phyloP scores from a whole-genome alignment of 2,329 filamentous ascomycete species.

The Capronia epimyces region DNA sequence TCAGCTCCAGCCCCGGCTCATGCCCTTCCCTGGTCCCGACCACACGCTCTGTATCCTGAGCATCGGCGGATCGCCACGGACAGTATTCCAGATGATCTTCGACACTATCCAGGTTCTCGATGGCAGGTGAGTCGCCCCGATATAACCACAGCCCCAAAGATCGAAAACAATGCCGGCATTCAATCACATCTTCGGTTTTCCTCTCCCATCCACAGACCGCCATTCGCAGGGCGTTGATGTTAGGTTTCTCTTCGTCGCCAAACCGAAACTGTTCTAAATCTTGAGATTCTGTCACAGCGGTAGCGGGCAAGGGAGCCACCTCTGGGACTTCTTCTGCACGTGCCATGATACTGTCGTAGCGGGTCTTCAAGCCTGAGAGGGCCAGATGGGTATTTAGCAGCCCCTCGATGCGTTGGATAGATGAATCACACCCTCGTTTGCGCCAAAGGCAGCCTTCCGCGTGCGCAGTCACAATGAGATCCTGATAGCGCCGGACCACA shows the following conservation, averaged over 20 bases:
- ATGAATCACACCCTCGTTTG: slow-evolving; percentile 75
- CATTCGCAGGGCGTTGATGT: slow-evolving; percentile 60
- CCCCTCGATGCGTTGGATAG: slow-evolving; percentile 58
- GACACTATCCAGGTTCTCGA: slow-evolving; percentile 62
- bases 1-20: slow-evolving; percentile 5
- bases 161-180: slow-evolving; percentile 80
- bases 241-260: slow-evolving; percentile 30
- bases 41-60: slow-evolving; percentile 27
- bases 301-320: slow-evolving; percentile 46
- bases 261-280: slow-evolving; percentile 32
- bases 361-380: slow-evolving; percentile 53
- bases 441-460: slow-evolving; percentile 80
- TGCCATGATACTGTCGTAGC: slow-evolving; percentile 55
- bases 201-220: slow-evolving; percentile 73
- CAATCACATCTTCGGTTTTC: slow-evolving; percentile 55
- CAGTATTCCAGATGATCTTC: slow-evolving; percentile 77
- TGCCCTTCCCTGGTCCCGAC: slow-evolving; percentile 2
- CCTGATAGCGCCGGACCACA: slow-evolving; percentile 69
- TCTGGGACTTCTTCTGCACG: slow-evolving; percentile 38
- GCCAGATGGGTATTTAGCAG: slow-evolving; percentile 58
- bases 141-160: slow-evolving; percentile 93
- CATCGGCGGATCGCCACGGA: slow-evolving; percentile 53
- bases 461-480: slow-evolving; percentile 69
- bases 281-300: slow-evolving; percentile 31
- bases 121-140: slow-evolving; percentile 55